Evolutionary conservation across 345 rosid genomes (phyloP).

Genomic region (Isatis tinctoria): DNA sequence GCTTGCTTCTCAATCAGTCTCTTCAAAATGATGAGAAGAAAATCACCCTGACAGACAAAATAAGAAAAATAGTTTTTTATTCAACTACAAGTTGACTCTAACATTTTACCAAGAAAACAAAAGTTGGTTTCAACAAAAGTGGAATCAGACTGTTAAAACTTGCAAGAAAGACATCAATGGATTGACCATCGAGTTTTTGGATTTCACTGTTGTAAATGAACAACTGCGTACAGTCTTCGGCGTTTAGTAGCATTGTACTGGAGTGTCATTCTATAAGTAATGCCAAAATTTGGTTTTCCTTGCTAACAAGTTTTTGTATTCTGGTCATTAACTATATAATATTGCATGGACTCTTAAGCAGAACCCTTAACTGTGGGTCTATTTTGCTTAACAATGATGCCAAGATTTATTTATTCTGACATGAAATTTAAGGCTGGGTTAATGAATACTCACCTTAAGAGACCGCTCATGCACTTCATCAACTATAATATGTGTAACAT

Average conservation of each 20-base stretch:
- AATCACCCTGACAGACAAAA: conserved; percentile 62
- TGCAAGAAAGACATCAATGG: not conserved
- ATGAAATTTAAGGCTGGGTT: not conserved
- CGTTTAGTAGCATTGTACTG: no score
- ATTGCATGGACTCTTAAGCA: not conserved
- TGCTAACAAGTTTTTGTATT: no score
- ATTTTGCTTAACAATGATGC: not conserved
- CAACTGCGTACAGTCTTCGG: no score
- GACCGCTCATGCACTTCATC: conserved; percentile 98
- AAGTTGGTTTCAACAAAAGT: not conserved
- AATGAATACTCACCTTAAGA: conserved; percentile 54
- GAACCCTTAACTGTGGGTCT: no score
- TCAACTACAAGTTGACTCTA: not conserved
- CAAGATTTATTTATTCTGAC: not conserved
- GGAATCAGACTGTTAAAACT: not conserved
- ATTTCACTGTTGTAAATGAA: not conserved
- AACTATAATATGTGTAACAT: conserved; percentile 74
- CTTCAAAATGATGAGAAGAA: conserved; percentile 86
- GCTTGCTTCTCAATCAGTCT: conserved; percentile 78
- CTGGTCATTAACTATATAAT: not conserved
- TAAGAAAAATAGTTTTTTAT: not conserved
- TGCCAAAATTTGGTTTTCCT: not conserved
- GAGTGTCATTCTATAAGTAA: no score
- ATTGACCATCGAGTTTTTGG: conserved; percentile 1
- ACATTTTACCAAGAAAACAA: not conserved